Percentiles rank a stretch among this genome's conserved stretches.
Conservation (phyloP, 495 filamentous ascomycete genomes). For the Neurospora sp. region DNA sequence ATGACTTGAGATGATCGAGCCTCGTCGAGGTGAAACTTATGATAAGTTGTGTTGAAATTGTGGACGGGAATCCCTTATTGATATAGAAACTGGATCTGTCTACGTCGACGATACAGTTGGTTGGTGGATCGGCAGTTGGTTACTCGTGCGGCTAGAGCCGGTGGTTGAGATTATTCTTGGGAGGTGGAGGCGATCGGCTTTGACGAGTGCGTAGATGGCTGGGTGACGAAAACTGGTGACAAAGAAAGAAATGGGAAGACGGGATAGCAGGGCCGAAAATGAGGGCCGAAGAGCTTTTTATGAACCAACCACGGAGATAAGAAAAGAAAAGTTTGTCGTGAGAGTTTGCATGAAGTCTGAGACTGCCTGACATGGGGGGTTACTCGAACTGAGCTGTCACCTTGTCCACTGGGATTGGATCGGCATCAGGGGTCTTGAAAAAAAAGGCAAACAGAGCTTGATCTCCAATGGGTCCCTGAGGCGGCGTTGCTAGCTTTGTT, state of each 20-base stretch:
- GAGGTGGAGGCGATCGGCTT: neutral
- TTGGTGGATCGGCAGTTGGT: neutral
- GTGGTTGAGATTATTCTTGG: neutral
- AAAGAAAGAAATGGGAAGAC: neutral
- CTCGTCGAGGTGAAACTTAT: neutral
- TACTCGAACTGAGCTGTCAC: neutral
- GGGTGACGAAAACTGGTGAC: neutral
- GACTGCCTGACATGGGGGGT: neutral
- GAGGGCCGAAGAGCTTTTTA: neutral
- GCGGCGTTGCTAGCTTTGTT: neutral
- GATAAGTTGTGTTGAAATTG: neutral
- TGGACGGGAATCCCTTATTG: neutral
- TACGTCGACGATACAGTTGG: neutral
- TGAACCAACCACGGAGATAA: neutral
- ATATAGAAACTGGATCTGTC: neutral
- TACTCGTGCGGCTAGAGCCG: neutral
- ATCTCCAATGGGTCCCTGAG: neutral
- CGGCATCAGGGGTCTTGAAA: neutral
- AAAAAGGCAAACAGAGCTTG: neutral
- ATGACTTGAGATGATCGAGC: neutral
- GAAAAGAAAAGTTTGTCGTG: neutral
- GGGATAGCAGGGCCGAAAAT: neutral
- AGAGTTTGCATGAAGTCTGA: neutral
- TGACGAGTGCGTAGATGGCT: neutral
- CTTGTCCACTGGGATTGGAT: neutral